phyloP scores from a whole-genome alignment of 2,329 filamentous ascomycete genomes.

The Phyllosticta paracitricarpa region DNA sequence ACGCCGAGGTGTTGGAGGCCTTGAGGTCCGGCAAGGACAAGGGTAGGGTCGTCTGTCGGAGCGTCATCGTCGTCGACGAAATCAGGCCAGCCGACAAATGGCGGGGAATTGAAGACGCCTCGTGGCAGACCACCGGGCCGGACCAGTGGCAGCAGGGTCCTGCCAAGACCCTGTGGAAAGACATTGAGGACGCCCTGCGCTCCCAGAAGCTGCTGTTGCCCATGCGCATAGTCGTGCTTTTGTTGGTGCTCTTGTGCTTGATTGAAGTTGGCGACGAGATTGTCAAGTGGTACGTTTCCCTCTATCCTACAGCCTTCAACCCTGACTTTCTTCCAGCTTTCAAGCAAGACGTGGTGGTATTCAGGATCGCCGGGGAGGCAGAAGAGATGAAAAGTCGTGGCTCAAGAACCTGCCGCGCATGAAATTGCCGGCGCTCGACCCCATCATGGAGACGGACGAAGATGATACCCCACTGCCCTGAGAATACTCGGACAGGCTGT shows the following conservation, averaged over 20 bases:
- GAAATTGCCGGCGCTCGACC: constrained; percentile 2
- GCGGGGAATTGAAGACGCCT: background rate
- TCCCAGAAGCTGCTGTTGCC: constrained; percentile 4
- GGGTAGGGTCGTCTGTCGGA: constrained; percentile 7
- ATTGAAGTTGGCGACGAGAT: constrained; percentile 5
- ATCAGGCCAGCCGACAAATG: background rate
- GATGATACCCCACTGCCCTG: constrained; percentile 10
- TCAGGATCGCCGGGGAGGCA: background rate
- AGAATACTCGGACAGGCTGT: constrained; percentile 3
- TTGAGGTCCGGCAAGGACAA: background rate
- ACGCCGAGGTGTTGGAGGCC: background rate
- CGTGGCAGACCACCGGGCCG: background rate
- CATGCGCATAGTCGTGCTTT: constrained; percentile 2
- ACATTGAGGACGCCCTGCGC: constrained; percentile 3
- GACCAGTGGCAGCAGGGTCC: background rate
- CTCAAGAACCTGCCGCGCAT: background rate
- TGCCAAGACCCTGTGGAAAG: background rate
- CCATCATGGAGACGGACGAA: constrained; percentile 5
- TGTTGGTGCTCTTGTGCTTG: constrained; percentile 9
- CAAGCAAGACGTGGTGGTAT: constrained; percentile 1
- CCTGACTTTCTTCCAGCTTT: background rate
- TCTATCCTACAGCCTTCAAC: background rate
- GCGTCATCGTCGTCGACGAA: constrained; percentile 5
- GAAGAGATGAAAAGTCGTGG: constrained; percentile 3
- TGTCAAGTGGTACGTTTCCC: background rate